These are phyloP conservation scores for Ophiostoma sp. DNA, from an alignment of 2,329 filamentous ascomycete genomes.

Conservation along the genomic window DNA sequence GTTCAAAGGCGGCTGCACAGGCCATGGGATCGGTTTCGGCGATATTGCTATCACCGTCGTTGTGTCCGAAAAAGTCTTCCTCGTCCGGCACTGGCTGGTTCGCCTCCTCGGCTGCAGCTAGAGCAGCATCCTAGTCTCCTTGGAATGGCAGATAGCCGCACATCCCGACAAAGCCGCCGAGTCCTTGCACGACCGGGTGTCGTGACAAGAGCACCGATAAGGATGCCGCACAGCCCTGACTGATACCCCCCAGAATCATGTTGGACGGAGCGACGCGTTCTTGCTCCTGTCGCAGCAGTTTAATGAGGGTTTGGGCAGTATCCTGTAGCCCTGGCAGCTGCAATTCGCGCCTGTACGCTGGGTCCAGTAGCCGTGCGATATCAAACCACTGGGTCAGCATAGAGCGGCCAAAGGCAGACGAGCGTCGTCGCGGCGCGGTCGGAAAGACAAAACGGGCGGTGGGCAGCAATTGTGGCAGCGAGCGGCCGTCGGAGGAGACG, in stretches of 20 bases:
- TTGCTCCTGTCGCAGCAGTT: conserved; percentile 25
- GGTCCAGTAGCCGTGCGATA: conserved; percentile 39
- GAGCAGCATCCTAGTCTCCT: conserved; percentile 32
- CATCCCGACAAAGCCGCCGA: conserved; percentile 22
- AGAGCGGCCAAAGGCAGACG: conserved; percentile 39
- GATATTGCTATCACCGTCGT: conserved; percentile 26
- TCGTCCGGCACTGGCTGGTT: too few relatives aligned
- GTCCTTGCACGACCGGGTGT: neutral
- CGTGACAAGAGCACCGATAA: conserved; percentile 1
- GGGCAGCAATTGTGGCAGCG: conserved; percentile 34
- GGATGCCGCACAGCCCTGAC: conserved; percentile 17
- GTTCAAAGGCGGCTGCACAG: neutral
- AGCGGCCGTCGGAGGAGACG: conserved; percentile 27
- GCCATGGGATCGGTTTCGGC: too few relatives aligned
- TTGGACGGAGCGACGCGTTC: conserved; percentile 28
- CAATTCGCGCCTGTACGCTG: conserved; percentile 37
- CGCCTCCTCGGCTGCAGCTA: too few relatives aligned
- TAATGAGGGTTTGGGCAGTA: conserved; percentile 34
- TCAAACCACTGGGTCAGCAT: conserved; percentile 50
- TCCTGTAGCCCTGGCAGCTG: conserved; percentile 43
- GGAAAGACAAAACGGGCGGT: conserved; percentile 47
- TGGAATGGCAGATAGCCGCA: conserved; percentile 24
- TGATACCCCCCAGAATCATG: conserved; percentile 43
- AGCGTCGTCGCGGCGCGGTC: conserved; percentile 41
- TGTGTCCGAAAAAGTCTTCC: too few relatives aligned